These are phyloP conservation scores for Corylus americana DNA, from an alignment of 306 rosid species.

Conservation along the genomic window DNA sequence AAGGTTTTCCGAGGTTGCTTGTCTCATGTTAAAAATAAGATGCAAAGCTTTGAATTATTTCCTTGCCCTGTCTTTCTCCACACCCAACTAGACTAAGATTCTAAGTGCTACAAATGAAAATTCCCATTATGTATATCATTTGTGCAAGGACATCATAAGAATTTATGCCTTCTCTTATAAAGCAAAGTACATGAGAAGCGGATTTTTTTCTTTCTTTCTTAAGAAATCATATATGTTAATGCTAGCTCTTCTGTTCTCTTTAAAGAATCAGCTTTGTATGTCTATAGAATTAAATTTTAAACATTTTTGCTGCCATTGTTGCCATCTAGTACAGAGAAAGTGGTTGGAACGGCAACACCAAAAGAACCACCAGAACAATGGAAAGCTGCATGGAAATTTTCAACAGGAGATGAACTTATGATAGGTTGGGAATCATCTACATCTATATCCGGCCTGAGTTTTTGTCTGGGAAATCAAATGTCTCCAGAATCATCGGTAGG, in stretches of 20 bases:
- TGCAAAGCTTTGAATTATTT: too few species aligned
- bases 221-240: background rate
- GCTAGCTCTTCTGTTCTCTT: constrained; percentile 1
- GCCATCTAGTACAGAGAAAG: constrained; percentile 83
- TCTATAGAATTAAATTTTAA: constrained; percentile 28
- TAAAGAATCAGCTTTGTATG: background rate
- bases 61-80: background rate
- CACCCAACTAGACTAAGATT: background rate
- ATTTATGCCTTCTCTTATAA: background rate
- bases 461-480: constrained; percentile 48
- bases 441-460: constrained; percentile 55
- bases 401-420: constrained; percentile 76
- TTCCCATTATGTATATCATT: background rate
- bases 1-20: too few species aligned
- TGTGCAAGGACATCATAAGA: background rate
- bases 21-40: too few species aligned
- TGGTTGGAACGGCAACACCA: constrained; percentile 88
- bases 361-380: constrained; percentile 68
- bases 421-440: constrained; percentile 62
- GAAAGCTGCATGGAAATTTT: constrained; percentile 71
- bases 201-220: background rate
- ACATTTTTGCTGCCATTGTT: constrained; percentile 35
- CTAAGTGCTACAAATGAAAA: background rate
- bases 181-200: background rate
- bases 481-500: constrained; percentile 64